Percentiles rank a stretch among this genome's conserved stretches.
Conservation (phyloP, 306 rosid species). For the Fagus sylvatica region DNA sequence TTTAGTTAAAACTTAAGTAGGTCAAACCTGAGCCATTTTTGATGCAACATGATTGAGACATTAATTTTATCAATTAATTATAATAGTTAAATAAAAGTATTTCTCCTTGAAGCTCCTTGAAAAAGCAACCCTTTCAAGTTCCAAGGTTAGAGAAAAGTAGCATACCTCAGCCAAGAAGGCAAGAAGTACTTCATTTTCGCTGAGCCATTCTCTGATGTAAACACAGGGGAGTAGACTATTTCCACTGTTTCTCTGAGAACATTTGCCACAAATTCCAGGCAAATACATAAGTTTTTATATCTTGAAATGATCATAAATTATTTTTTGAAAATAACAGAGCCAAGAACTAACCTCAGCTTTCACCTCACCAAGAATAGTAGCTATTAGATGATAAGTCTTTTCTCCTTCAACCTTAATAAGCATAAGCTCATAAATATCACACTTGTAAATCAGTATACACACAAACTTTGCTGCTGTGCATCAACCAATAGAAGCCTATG, state of each 20-base stretch:
- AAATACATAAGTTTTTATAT: slow-evolving; percentile 21
- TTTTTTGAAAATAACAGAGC: slow-evolving; percentile 19
- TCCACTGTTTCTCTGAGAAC: slow-evolving; percentile 92
- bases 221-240: slow-evolving; percentile 88
- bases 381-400: slow-evolving; percentile 79
- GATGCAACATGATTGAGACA: background rate
- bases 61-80: background rate
- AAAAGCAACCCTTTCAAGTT: background rate
- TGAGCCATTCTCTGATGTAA: slow-evolving; percentile 55
- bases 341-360: slow-evolving; percentile 85
- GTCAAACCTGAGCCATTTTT: no score
- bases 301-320: slow-evolving; percentile 15
- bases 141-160: slow-evolving; percentile 17
- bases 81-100: background rate
- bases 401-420: slow-evolving; percentile 83
- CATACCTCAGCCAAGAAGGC: slow-evolving; percentile 74
- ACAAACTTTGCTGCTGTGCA: slow-evolving; percentile 20
- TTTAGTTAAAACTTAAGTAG: background rate
- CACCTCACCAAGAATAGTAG: slow-evolving; percentile 85
- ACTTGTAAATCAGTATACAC: slow-evolving; percentile 13
- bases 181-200: slow-evolving; percentile 80
- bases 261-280: slow-evolving; percentile 53
- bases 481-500: slow-evolving; percentile 96
- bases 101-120: background rate
- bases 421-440: slow-evolving; percentile 23